A percentile compares a stretch with the other conserved stretches of the same genome.
phyloP scores from a whole-genome alignment of 1,284 basidiomycete species.

The Heterobasidion annosum region DNA sequence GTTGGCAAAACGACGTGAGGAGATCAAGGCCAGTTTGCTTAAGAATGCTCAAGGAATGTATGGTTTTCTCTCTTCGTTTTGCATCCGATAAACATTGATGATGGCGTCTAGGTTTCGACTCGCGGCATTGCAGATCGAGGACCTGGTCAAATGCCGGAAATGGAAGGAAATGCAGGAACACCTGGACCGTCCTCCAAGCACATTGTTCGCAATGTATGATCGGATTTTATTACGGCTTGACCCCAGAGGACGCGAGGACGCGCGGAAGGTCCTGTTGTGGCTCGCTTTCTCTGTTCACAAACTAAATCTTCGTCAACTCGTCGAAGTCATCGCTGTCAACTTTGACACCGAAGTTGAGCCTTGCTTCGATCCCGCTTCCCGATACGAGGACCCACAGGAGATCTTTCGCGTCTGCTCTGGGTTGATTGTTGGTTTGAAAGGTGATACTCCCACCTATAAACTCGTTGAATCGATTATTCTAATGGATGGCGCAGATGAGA shows the following conservation, averaged over 20 bases:
- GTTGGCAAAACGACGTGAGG: background rate
- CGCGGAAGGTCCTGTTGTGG: background rate
- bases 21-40: background rate
- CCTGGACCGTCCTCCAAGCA: background rate
- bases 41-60: background rate
- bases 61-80: too few relatives aligned
- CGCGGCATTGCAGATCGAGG: too few relatives aligned
- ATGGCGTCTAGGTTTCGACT: too few relatives aligned
- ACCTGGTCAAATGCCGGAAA: too few relatives aligned
- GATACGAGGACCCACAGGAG: too few relatives aligned
- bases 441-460: too few relatives aligned
- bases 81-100: background rate
- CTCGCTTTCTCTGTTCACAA: background rate
- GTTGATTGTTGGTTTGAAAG: too few relatives aligned
- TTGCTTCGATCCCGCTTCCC: too few relatives aligned
- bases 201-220: background rate
- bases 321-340: background rate
- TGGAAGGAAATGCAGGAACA: background rate
- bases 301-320: background rate
- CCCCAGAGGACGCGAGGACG: background rate
- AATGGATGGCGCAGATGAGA: background rate
- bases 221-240: background rate
- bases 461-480: background rate
- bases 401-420: too few relatives aligned
- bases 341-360: background rate